phyloP scores from a whole-genome alignment of 345 rosid genomes.

The Durio zibethinus region DNA sequence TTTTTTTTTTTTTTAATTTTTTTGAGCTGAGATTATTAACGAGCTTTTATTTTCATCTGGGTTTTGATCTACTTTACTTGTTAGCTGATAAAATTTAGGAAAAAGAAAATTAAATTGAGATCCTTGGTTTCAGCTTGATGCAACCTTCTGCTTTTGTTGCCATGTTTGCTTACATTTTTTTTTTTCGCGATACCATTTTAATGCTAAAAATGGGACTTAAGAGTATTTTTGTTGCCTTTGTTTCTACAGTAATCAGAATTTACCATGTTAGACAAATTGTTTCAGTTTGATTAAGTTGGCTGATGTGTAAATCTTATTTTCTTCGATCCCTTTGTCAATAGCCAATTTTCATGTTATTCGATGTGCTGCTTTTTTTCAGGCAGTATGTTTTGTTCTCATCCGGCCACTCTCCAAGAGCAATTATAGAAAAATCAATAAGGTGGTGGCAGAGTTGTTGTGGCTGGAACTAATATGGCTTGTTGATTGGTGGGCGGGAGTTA shows the following conservation, averaged over 20 bases:
- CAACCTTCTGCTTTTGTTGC: neutral
- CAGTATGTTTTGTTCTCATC: conserved; percentile 56
- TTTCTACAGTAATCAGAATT: neutral
- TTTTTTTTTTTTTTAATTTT: neutral
- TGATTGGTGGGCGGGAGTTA: conserved; percentile 93
- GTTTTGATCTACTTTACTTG: neutral
- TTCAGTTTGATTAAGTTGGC: neutral
- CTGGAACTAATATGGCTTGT: conserved; percentile 78
- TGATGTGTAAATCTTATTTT: neutral
- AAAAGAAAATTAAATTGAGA: neutral
- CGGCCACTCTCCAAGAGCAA: conserved; percentile 73
- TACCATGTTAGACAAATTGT: neutral
- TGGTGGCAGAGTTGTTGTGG: conserved; percentile 80
- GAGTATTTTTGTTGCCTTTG: conserved; percentile 1
- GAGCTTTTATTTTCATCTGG: neutral
- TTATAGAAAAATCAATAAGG: conserved; percentile 64
- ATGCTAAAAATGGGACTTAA: neutral
- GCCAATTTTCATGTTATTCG: neutral
- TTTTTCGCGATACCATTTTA: neutral
- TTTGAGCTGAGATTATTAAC: neutral
- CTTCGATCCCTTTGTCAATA: neutral
- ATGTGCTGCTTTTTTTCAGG: conserved; percentile 42
- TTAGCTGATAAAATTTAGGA: neutral
- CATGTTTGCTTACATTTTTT: neutral
- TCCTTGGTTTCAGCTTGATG: neutral